Evolutionary conservation across 2,329 filamentous ascomycete species (phyloP).

Genomic region (Lasiodiplodia sp.): DNA sequence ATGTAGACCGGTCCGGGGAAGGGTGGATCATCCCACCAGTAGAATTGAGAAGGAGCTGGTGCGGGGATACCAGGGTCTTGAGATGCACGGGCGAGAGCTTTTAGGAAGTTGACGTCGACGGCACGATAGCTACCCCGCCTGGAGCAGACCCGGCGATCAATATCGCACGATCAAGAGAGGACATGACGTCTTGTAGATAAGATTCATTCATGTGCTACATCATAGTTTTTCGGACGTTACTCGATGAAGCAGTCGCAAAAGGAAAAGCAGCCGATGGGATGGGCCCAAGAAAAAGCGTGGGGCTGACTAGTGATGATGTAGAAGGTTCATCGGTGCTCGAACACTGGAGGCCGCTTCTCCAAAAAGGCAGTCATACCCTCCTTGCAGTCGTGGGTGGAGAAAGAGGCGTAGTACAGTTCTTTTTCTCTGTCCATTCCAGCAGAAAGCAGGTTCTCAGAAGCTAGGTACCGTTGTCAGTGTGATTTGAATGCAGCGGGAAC

Average conservation of each 20-base stretch:
- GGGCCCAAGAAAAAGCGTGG: background rate
- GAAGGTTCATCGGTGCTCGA: conserved; percentile 35
- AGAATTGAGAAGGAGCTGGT: too few species aligned
- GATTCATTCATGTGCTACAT: too few species aligned
- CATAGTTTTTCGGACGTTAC: too few species aligned
- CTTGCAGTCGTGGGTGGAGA: conserved; percentile 50
- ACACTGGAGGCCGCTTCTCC: conserved; percentile 45
- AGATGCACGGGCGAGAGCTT: conserved; percentile 3
- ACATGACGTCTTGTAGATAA: too few species aligned
- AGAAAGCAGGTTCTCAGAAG: conserved; percentile 51
- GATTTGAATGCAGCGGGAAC: background rate
- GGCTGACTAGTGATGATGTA: background rate
- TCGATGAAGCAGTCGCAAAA: too few species aligned
- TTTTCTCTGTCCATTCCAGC: conserved; percentile 49
- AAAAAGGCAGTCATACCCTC: conserved; percentile 53
- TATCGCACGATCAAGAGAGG: background rate
- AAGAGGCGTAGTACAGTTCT: conserved; percentile 44
- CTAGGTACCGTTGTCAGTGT: conserved; percentile 40
- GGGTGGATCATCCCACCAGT: too few species aligned
- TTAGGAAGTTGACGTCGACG: background rate
- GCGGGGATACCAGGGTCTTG: background rate
- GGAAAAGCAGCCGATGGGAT: background rate
- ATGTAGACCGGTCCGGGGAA: too few species aligned
- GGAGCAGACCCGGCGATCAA: background rate
- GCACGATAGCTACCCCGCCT: background rate